Evolutionary conservation across 208 protist species (phyloP), one percentile per base, ranked within the genome.

Genomic region (Acanthamoeba castellanii): DNA sequence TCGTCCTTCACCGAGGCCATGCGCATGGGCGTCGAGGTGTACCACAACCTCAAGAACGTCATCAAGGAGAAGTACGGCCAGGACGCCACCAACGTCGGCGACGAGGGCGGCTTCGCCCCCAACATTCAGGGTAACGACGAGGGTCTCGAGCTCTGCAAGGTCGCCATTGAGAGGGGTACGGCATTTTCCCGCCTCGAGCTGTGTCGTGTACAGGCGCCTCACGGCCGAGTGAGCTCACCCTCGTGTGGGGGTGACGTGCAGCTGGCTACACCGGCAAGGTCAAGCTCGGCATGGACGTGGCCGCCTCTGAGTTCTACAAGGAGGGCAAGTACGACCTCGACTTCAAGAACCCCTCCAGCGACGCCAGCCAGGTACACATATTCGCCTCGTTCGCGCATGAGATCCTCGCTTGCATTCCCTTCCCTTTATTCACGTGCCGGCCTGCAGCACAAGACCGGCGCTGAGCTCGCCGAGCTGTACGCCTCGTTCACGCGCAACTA

Each of bases 21-120:
- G 95, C 97, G 98, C 95, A 99, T 99, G 98, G 99, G 98, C 90
- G 95, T 98, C 37, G 99, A 99, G 97, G 99, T 99, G 57, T 99
- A 99, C 97, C 99, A 99, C 96, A 96, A 97, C 85, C 98, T 99
- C 18, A 99, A 99, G 98, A 95, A 89, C 25, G 98, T 99, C 68
- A 98, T 99, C 94, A 98, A 99, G 97, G 97, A 96, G 74, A 98
- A 98, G 96, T 99, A 99, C 96, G 99, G 99, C 87, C 98, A 99
- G 95, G 97, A 98, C 88, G 98, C 98, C 37, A 98, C 97, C 94
- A 99, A 99, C 93, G 98, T 99, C 82, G 99, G 99, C 94, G 99
- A 99, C 95, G 99, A 99, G 98, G 99, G 99, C 95, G 99, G 99
- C 96, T 99, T 99, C 95, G 99, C 99, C 27, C 99, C 99, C 37